phyloP scores from a whole-genome alignment of 225 moss, liverwort and hornwort genomes.

The Asterella californica region DNA sequence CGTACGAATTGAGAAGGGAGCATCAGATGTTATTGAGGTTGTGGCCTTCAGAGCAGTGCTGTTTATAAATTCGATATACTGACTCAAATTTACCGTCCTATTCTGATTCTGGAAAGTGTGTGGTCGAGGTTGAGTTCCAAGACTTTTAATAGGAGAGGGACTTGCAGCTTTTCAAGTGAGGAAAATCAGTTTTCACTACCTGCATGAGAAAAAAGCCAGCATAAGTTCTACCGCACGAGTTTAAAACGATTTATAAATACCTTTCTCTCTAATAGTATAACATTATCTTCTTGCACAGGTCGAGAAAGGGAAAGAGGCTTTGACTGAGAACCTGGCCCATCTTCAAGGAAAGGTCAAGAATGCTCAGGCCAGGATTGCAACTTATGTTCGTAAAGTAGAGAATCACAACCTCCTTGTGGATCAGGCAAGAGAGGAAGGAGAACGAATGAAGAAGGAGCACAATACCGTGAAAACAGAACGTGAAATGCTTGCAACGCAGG shows the following conservation, averaged over 20 bases:
- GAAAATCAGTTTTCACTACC: background rate
- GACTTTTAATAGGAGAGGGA: background rate
- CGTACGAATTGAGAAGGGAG: conserved; percentile 32
- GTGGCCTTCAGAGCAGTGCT: background rate
- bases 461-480: conserved; percentile 50
- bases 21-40: conserved; percentile 30
- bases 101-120: background rate
- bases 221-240: background rate
- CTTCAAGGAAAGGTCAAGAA: conserved; percentile 35
- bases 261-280: background rate
- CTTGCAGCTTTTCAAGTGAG: background rate
- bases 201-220: background rate
- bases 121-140: background rate
- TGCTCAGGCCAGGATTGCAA: conserved; percentile 30
- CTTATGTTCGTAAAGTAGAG: conserved; percentile 26
- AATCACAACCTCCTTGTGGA: conserved; percentile 36
- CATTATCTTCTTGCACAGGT: conserved; percentile 20
- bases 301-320: conserved; percentile 45
- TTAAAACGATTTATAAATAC: background rate
- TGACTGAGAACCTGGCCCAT: conserved; percentile 31
- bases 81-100: background rate
- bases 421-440: conserved; percentile 47
- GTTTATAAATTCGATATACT: background rate
- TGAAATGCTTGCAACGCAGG: conserved; percentile 56
- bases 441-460: conserved; percentile 41